Evolutionary conservation across 2,329 filamentous ascomycete species (phyloP).

Genomic region (Salinomyces thailandicus): DNA sequence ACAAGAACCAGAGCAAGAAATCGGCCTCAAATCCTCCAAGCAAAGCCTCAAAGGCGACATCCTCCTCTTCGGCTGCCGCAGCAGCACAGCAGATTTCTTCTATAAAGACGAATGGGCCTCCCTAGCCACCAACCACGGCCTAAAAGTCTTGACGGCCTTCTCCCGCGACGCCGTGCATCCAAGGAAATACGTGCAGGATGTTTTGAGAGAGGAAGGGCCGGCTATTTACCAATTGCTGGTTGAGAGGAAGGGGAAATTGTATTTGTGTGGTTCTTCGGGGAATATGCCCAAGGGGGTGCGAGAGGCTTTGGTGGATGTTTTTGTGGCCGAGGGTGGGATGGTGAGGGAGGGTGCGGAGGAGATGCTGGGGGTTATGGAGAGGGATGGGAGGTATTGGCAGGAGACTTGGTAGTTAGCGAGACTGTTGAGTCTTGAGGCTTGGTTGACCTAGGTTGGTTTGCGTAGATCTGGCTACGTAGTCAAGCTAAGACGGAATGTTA

Average conservation of each 20-base stretch:
- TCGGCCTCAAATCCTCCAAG: background rate
- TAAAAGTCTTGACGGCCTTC: slow-evolving; percentile 55
- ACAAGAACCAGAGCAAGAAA: slow-evolving; percentile 21
- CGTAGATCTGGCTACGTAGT: too few relatives aligned
- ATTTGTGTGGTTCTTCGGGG: slow-evolving; percentile 53
- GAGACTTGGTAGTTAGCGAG: slow-evolving; percentile 65
- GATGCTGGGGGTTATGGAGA: slow-evolving; percentile 50
- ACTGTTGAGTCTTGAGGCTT: too few relatives aligned
- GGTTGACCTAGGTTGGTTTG: too few relatives aligned
- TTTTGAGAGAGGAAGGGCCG: slow-evolving; percentile 42
- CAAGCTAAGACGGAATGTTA: too few relatives aligned
- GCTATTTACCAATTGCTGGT: slow-evolving; percentile 44
- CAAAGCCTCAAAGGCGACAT: slow-evolving; percentile 30
- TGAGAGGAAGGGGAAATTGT: slow-evolving; percentile 43
- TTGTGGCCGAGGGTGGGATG: slow-evolving; percentile 32
- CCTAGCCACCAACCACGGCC: slow-evolving; percentile 31
- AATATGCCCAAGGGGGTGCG: slow-evolving; percentile 62
- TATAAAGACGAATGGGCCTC: slow-evolving; percentile 65
- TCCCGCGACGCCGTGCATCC: slow-evolving; percentile 55
- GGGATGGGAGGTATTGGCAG: slow-evolving; percentile 52
- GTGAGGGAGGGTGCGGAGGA: slow-evolving; percentile 43
- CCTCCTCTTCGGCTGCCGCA: slow-evolving; percentile 80
- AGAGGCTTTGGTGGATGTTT: slow-evolving; percentile 53
- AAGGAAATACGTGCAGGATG: slow-evolving; percentile 60
- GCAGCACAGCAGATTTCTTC: slow-evolving; percentile 64